Base-by-base conservation (phyloP, 306 rosid species). In the Cyclanthera cordifolia region DNA sequence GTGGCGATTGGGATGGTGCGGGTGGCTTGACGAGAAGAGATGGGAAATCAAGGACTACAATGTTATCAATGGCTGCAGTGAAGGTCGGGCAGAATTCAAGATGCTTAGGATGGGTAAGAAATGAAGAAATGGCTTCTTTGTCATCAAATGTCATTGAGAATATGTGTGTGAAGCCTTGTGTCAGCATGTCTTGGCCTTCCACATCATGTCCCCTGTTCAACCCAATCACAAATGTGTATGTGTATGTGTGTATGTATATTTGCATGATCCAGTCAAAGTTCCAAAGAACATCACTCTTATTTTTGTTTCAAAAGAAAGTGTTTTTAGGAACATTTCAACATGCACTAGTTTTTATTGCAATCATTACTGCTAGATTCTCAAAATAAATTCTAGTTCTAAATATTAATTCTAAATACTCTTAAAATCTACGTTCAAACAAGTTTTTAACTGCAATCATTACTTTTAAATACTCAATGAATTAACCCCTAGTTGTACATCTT, bases 101-200 rank as follows among this genome's bases (percentile, higher is more conserved):
- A 80, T 89, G 98, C 49, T 78, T 84, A 8, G 95, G 95, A 74
- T 93, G 96, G 55, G 82, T 61, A 27, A 75, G 84, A 82, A 89
- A 93, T 64, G 80, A 83, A 56, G 53, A 37, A 59, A 77, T 87
- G 77, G 83, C 98, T 60, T 87, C 96, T 77, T 87, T 93, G 69
- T 83, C 86, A 75, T 73, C 39, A 76, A 93, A 93, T 77, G 98
- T 87, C 89, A 86, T 89, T 61, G 85, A 51, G 84, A 93, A 83
- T 28, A 86, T 93, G 76, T 93, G 96, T 55, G 95, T 93, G 71
- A 84, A 93, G 32, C 98, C 98, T 78, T 87, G 95, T 73, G 88
- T 85, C 34, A 93, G 82, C 76, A 79, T 65, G 50, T 89, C 96
- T 54, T 71, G 78, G 79, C 96, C 90, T 75, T 89, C 98, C 64